Percentiles rank a stretch among this genome's conserved stretches.
These are phyloP conservation scores for Lentinula aciculospora DNA, from an alignment of 768 basidiomycete species.

Conservation along the genomic window DNA sequence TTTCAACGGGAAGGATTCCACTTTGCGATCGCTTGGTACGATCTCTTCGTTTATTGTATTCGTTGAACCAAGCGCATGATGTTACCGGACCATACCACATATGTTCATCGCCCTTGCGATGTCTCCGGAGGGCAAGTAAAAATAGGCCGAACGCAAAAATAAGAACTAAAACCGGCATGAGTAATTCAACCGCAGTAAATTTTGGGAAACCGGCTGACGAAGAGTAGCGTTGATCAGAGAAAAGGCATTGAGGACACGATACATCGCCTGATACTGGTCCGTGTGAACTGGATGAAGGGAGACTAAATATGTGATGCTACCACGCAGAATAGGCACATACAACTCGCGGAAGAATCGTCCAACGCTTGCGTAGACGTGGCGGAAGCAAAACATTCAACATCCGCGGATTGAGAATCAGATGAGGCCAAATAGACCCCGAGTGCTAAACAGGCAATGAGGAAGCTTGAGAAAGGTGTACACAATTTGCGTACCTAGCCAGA, in stretches of 20 bases:
- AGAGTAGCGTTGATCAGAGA: slow-evolving; percentile 73
- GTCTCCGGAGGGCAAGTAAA: slow-evolving; percentile 35
- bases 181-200: slow-evolving; percentile 8
- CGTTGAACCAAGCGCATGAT: slow-evolving; percentile 66
- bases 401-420: slow-evolving; percentile 73
- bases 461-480: not conserved
- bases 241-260: slow-evolving; percentile 76
- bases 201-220: slow-evolving; percentile 33
- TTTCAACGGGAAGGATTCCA: slow-evolving; percentile 32
- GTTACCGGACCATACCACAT: slow-evolving; percentile 74
- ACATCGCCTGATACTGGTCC: slow-evolving; percentile 86
- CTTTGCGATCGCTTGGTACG: slow-evolving; percentile 30
- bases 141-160: slow-evolving; percentile 30
- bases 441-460: slow-evolving; percentile 33
- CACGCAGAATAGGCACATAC: slow-evolving; percentile 36
- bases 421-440: slow-evolving; percentile 68
- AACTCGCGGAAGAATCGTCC: slow-evolving; percentile 54
- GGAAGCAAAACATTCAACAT: slow-evolving; percentile 77
- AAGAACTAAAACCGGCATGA: slow-evolving; percentile 23
- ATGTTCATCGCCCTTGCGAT: slow-evolving; percentile 38
- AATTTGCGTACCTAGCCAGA: slow-evolving; percentile 66
- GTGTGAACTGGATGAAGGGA: slow-evolving; percentile 56
- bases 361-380: slow-evolving; percentile 40
- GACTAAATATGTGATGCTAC: slow-evolving; percentile 8
- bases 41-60: slow-evolving; percentile 35